These are phyloP conservation scores for Fraxinus pennsylvanica DNA, from an alignment of 257 asterid species.

Conservation along the genomic window DNA sequence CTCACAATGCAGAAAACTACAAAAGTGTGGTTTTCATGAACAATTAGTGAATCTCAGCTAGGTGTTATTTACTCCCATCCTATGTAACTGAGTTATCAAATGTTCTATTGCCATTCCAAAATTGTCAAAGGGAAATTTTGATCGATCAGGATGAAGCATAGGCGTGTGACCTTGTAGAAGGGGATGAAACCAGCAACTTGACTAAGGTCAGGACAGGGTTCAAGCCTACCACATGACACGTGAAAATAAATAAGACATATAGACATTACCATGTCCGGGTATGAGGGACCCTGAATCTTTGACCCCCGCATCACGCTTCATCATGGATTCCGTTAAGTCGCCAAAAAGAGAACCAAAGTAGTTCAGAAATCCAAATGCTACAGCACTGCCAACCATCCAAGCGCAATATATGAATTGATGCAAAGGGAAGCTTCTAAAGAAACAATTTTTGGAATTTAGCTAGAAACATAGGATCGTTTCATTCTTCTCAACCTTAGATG, in stretches of 20 bases:
- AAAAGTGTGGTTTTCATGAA: not conserved
- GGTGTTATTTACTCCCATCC: not conserved
- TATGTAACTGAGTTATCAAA: not conserved
- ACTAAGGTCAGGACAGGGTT: not conserved
- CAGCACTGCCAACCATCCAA: slow-evolving; percentile 53
- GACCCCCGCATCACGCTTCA: slow-evolving; percentile 98
- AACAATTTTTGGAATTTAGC: slow-evolving; percentile 19
- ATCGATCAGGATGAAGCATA: not conserved
- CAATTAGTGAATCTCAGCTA: not conserved
- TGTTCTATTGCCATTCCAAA: not conserved
- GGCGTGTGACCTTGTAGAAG: not conserved
- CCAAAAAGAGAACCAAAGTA: slow-evolving; percentile 94
- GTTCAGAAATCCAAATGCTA: slow-evolving; percentile 76
- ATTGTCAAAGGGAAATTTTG: not conserved
- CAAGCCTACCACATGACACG: not conserved
- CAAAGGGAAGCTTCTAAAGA: not conserved
- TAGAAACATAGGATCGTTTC: not conserved
- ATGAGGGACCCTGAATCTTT: slow-evolving; percentile 96
- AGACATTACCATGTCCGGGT: slow-evolving; percentile 90
- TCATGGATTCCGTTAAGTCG: slow-evolving; percentile 89
- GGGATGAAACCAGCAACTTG: not conserved
- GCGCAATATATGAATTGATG: slow-evolving; percentile 20
- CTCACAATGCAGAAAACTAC: not conserved
- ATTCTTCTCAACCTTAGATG: not conserved
- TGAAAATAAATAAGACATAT: not conserved